Percentiles rank a stretch among this genome's conserved stretches.
Evolutionary conservation across 75 land plant species (phyloP).

Genomic region (Sequoia sempervirens): DNA sequence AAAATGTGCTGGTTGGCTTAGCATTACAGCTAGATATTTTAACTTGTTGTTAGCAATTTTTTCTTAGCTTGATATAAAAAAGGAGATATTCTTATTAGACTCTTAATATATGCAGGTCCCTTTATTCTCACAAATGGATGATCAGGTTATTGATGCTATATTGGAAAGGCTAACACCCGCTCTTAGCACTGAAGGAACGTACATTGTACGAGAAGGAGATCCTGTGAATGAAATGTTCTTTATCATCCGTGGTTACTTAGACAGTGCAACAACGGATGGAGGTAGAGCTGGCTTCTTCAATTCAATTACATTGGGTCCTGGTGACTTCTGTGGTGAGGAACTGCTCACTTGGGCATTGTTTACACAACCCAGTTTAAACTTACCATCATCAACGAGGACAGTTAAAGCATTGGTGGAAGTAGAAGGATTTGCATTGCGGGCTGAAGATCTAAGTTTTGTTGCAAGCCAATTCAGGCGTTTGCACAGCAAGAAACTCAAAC

Average conservation of each 20-base stretch:
- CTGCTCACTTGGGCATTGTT: slow-evolving; percentile 72
- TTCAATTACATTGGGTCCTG: slow-evolving; percentile 58
- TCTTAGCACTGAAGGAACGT: slow-evolving; percentile 62
- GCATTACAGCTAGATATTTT: too few relatives aligned
- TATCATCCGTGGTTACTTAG: slow-evolving; percentile 63
- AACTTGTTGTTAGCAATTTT: too few relatives aligned
- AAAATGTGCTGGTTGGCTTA: too few relatives aligned
- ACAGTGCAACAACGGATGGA: slow-evolving; percentile 75
- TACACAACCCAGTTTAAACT: too few relatives aligned
- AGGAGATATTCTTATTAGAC: neutral
- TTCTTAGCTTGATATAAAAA: neutral
- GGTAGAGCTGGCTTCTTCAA: slow-evolving; percentile 77
- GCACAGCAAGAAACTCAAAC: slow-evolving; percentile 70
- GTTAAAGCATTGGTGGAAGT: too few relatives aligned
- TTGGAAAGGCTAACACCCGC: slow-evolving; percentile 72
- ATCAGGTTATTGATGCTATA: slow-evolving; percentile 41
- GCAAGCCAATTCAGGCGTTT: slow-evolving; percentile 70
- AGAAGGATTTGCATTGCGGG: too few relatives aligned
- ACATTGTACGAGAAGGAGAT: slow-evolving; percentile 77
- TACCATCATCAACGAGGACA: too few relatives aligned
- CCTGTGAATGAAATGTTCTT: slow-evolving; percentile 88
- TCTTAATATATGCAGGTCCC: slow-evolving; percentile 57
- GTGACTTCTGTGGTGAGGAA: slow-evolving; percentile 89
- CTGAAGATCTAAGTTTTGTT: slow-evolving; percentile 26
- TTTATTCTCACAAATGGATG: slow-evolving; percentile 53